Evolutionary conservation across 2,329 filamentous ascomycete species (phyloP).

Genomic region (Mariannaea sp.): DNA sequence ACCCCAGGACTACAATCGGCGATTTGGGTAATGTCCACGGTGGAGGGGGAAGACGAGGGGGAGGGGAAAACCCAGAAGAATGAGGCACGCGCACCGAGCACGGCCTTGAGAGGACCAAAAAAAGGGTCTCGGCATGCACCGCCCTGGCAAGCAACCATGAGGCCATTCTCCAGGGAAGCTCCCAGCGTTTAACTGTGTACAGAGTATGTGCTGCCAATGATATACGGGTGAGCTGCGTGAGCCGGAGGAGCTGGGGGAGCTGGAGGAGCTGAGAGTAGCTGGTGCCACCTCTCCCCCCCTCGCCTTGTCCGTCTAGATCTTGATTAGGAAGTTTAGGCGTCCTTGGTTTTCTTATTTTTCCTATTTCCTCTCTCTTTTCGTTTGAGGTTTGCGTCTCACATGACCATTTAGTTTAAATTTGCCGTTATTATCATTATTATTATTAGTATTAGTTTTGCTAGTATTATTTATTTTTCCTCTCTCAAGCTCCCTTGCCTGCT

Average conservation of each 20-base stretch:
- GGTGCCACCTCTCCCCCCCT: not conserved
- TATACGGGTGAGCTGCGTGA: not conserved
- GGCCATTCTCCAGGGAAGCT: conserved; percentile 3
- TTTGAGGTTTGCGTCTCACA: not conserved
- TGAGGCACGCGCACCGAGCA: not conserved
- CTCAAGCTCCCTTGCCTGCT: no score
- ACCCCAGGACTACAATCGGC: no score
- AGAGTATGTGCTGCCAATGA: no score
- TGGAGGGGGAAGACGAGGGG: no score
- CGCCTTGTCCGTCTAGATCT: not conserved
- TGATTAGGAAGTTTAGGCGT: conserved; percentile 9
- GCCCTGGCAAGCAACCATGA: conserved; percentile 15
- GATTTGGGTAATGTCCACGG: no score
- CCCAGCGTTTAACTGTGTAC: no score
- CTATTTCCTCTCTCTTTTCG: not conserved
- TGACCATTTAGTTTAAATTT: no score
- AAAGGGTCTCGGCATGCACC: not conserved
- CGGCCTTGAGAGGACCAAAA: not conserved
- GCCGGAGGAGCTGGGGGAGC: not conserved
- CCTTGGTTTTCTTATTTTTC: not conserved
- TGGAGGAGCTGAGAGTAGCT: not conserved
- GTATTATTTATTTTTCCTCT: no score
- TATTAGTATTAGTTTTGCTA: no score
- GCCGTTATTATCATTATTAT: no score
- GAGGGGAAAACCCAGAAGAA: no score